Base-by-base conservation (phyloP, 148 eudicot species). In the Silene uniflora region DNA sequence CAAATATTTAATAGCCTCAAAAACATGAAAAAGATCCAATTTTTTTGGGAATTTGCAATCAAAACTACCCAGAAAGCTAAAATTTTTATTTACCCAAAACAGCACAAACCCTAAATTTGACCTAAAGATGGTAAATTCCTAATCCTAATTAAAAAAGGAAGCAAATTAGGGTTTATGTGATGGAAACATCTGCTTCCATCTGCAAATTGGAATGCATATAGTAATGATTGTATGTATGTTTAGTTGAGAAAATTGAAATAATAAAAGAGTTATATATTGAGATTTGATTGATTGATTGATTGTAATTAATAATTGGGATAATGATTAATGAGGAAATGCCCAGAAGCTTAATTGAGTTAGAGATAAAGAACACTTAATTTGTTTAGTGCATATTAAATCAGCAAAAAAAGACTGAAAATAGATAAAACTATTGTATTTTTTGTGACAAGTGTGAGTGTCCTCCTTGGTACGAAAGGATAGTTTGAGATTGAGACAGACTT, bases 101-200 rank as follows among this genome's bases (percentile, higher is more conserved):
- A 35, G 62, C 68, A 39, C 6, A 69, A 81, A 29, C 64, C n/a
- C 62, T 55, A 62, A 64, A 42, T 11, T 73, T 76, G 76, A 64
- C 77, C 14, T 72, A 74, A 71, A 73, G 47, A 72, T 77, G 64
- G 21, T 35, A 67, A 72, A n/a, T 24, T 23, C 80, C 77, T 63
- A 56, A 73, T 46, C n/a, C n/a, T n/a, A n/a, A n/a, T 52, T 44
- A 39, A 42, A 29, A 71, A 52, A 17, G n/a, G 66, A 44, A 14
- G 6, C 24, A 73, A 56, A 16, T 68, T 81, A 79, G 77, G 87
- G 74, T 70, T 80, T 77, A 77, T 70, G 47, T 29, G 67, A 91
- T 89, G 62, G 86, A 85, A 79, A 91, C 97, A 89, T 91, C 97
- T 83, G 88, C 84, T 90, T 89, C 97, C 97, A 91, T 91, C 64